Conservation (phyloP, 345 rosid genomes). For the Aethionema arabicum region DNA sequence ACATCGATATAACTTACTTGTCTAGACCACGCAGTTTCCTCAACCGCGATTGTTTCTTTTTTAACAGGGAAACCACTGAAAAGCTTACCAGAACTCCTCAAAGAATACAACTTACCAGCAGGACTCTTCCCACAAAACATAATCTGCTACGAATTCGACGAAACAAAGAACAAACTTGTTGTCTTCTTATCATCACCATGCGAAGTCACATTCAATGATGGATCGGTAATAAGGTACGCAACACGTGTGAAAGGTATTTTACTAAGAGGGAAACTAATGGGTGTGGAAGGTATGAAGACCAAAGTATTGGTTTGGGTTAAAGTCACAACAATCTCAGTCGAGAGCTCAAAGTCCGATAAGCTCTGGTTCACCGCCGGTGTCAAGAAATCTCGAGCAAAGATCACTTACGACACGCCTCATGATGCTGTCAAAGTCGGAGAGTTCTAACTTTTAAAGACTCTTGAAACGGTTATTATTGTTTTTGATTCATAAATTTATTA, state of each 20-base stretch:
- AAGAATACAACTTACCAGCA: conserved; percentile 80
- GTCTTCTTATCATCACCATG: conserved; percentile 78
- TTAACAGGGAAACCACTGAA: conserved; percentile 69
- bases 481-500: conserved; percentile 25
- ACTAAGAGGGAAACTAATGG: conserved; percentile 67
- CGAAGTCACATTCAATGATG: conserved; percentile 83
- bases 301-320: conserved; percentile 93
- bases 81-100: conserved; percentile 84
- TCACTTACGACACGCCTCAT: conserved; percentile 58
- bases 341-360: conserved; percentile 81
- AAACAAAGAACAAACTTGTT: conserved; percentile 70
- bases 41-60: not conserved
- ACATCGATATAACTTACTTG: not conserved
- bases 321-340: conserved; percentile 69
- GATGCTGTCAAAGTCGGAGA: conserved; percentile 67
- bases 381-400: conserved; percentile 76
- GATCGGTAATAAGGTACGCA: conserved; percentile 75
- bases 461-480: conserved; percentile 16
- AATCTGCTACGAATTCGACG: conserved; percentile 87
- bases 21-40: not conserved
- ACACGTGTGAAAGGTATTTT: conserved; percentile 80
- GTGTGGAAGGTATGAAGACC: conserved; percentile 95
- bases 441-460: conserved; percentile 43
- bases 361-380: conserved; percentile 95
- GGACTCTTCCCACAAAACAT: conserved; percentile 91